Conservation (phyloP, 176 grass and related monocot species). For the Calamus simplicifolius region DNA sequence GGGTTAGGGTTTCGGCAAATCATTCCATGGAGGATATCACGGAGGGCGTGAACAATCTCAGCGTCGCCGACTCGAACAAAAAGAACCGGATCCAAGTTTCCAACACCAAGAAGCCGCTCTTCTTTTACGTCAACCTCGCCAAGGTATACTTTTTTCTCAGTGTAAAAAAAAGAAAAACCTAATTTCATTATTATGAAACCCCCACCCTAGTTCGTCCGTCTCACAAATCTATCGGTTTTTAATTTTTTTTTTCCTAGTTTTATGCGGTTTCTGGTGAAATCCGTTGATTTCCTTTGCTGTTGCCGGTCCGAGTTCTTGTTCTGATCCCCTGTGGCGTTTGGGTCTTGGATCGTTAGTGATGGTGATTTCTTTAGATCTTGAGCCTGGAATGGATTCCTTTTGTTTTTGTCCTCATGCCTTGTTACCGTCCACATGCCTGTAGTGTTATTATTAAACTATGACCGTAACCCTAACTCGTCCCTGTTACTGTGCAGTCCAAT, state of each 20-base stretch:
- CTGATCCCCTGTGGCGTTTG: too few relatives aligned
- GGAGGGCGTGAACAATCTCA: constrained; percentile 63
- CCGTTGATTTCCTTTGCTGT: too few relatives aligned
- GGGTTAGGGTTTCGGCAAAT: constrained; percentile 43
- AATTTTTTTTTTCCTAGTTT: neutral
- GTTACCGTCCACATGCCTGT: too few relatives aligned
- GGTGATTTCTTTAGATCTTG: constrained; percentile 15
- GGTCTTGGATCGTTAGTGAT: neutral
- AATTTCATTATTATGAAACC: too few relatives aligned
- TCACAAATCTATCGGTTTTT: neutral
- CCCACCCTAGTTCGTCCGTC: too few relatives aligned
- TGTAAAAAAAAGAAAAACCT: too few relatives aligned
- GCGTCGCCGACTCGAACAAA: constrained; percentile 53
- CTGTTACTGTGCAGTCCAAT: too few relatives aligned
- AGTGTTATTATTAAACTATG: too few relatives aligned
- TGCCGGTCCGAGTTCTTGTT: too few relatives aligned
- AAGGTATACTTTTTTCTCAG: constrained; percentile 34
- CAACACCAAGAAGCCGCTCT: constrained; percentile 91
- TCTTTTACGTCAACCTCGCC: constrained; percentile 92
- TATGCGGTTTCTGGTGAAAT: constrained; percentile 9
- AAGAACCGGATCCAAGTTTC: constrained; percentile 93
- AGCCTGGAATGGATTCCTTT: too few relatives aligned
- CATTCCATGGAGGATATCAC: constrained; percentile 76
- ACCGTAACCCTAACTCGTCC: too few relatives aligned
- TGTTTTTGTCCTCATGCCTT: too few relatives aligned